Evolutionary conservation across 305 asterid genomes (phyloP).

Genomic region (Solanum hybrid): DNA sequence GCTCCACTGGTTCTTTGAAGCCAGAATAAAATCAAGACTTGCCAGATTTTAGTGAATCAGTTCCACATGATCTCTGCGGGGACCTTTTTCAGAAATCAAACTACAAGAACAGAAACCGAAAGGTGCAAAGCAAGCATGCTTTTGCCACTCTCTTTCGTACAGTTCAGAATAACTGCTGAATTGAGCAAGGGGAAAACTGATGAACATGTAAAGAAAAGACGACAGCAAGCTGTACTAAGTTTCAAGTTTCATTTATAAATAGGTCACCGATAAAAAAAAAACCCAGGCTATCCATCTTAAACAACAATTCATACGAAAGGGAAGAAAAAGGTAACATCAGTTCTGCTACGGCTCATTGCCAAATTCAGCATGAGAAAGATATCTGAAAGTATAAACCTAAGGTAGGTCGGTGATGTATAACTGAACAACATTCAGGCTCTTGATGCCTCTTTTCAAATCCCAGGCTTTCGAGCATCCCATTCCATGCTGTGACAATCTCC

Average conservation of each 20-base stretch:
- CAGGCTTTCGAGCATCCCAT: not conserved
- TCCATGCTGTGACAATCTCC: not conserved
- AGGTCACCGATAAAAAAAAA: not conserved
- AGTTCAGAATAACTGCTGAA: not conserved
- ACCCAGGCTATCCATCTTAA: not conserved
- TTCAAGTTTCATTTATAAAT: not conserved
- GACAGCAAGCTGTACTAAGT: not conserved
- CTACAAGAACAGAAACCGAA: not conserved
- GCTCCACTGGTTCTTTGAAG: not conserved
- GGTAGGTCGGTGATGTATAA: not conserved
- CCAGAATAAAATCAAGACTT: not conserved
- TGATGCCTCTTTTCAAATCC: not conserved
- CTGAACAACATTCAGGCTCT: constrained; percentile 1
- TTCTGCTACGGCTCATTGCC: not conserved
- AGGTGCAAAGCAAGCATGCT: not conserved
- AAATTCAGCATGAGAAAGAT: not conserved
- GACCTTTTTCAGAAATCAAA: not conserved
- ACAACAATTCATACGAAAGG: not conserved
- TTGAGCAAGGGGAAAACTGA: not conserved
- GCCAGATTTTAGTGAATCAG: not conserved
- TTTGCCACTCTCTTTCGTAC: not conserved
- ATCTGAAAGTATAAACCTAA: not conserved
- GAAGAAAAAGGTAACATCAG: not conserved
- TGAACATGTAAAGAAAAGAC: not conserved
- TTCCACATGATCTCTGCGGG: not conserved